Base-by-base conservation (phyloP, 2,329 filamentous ascomycete genomes). In the Fusarium sp. region DNA sequence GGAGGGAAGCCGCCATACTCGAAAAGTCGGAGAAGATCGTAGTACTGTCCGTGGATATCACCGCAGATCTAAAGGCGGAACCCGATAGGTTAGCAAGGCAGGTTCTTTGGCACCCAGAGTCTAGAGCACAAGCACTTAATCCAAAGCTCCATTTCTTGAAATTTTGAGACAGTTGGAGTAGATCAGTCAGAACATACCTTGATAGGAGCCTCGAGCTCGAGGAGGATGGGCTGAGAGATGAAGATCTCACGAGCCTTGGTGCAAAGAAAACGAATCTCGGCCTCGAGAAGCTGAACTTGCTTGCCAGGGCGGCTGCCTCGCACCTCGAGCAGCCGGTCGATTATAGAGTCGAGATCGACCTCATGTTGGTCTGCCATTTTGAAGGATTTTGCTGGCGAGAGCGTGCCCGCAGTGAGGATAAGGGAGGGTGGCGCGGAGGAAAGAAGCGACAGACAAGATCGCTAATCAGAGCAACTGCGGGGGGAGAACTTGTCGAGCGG, bases 181-280 rank as follows among this genome's bases (percentile, higher is more conserved):
- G n/a, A n/a, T 45, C 29, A 25, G 17, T 39, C 38, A 36, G 15
- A 45, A 52, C 83, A 72, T 84, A 97, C 94, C 93, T 99, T 99
- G 81, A 99, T 98, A 62, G 95, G 95, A 75, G 95, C 95, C 80
- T 98, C 95, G 46, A 99, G 87, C 83, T 99, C 95, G 68, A 99
- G 88, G 69, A 99, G 84, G 74, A 98, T 98, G 68, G 95, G 95
- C 83, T 99, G 95, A 63, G 93, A 97, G 79, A 99, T 98, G 84
- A 99, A 98, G 73, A 99, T 98, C 83, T 99, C 95, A 68, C 95
- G 90, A 64, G 94, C 93, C 84, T 98, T 98, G 77, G 94, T 97
- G 87, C 95, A 99, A 67, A 99, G 87, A 80, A 88, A 97, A 76
- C 94, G 90, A 71, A 99, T 99, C 82, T 98, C 95, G 61, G 92